A percentile compares a stretch with the other conserved stretches of the same genome.
Evolutionary conservation across 345 rosid genomes (phyloP).

Genomic region (Hibiscus tridactylites): DNA sequence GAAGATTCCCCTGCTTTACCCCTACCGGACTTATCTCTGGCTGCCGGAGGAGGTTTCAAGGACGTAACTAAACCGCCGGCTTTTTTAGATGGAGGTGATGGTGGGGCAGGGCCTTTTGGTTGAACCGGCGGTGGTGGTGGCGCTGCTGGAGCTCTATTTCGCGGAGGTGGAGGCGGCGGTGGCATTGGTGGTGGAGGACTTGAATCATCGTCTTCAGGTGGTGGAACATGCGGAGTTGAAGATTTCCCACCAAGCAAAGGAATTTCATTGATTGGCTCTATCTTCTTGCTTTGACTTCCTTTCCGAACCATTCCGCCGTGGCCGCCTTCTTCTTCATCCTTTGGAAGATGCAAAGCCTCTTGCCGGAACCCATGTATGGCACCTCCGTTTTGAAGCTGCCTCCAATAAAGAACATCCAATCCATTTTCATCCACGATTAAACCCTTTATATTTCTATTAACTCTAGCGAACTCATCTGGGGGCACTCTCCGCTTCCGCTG

Average conservation of each 20-base stretch:
- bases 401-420: slow-evolving; percentile 74
- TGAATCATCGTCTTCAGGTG: slow-evolving; percentile 17
- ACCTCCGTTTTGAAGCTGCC: slow-evolving; percentile 33
- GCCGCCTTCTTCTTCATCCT: slow-evolving; percentile 18
- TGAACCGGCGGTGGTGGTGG: slow-evolving; percentile 19
- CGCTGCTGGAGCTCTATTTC: slow-evolving; percentile 8
- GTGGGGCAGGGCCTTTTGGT: slow-evolving; percentile 16
- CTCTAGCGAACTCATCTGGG: slow-evolving; percentile 24
- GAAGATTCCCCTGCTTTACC: slow-evolving; percentile 27
- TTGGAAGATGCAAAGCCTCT: slow-evolving; percentile 16
- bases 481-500: slow-evolving; percentile 28
- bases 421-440: slow-evolving; percentile 70
- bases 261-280: slow-evolving; percentile 34
- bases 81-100: slow-evolving; percentile 30
- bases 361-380: slow-evolving; percentile 20
- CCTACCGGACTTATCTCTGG: slow-evolving; percentile 13
- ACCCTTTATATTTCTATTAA: slow-evolving; percentile 41
- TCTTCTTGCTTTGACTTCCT: slow-evolving; percentile 16
- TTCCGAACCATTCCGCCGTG: slow-evolving; percentile 11
- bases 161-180: slow-evolving; percentile 15
- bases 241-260: slow-evolving; percentile 66
- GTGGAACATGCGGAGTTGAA: slow-evolving; percentile 35
- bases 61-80: slow-evolving; percentile 21
- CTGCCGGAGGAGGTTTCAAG: slow-evolving; percentile 34
- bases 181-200: slow-evolving; percentile 33